Evolutionary conservation across 1,139 yeast genomes (phyloP).

Genomic region (Diutina siamensis): DNA sequence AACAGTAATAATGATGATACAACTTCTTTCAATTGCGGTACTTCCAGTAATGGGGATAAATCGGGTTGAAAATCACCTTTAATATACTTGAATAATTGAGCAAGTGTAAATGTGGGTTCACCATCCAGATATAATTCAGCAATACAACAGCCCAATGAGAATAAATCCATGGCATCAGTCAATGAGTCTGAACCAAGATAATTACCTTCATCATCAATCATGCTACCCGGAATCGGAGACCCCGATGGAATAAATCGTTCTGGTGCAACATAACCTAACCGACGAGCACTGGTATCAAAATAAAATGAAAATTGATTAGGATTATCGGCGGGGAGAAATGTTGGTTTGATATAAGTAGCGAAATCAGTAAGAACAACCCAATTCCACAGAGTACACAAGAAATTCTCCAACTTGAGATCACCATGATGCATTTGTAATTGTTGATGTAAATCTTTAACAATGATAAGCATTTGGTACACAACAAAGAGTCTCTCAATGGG

Average conservation of each 20-base stretch:
- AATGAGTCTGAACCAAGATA: constrained; percentile 15
- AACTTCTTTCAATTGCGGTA: constrained; percentile 33
- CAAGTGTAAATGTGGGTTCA: constrained; percentile 70
- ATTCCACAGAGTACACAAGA: constrained; percentile 79
- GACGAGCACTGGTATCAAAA: constrained; percentile 79
- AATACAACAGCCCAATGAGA: constrained; percentile 82
- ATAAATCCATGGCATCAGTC: constrained; percentile 71
- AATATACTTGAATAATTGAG: constrained; percentile 78
- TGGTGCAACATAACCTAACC: constrained; percentile 89
- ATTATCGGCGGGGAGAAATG: constrained; percentile 79
- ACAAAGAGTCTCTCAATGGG: constrained; percentile 76
- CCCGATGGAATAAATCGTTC: constrained; percentile 56
- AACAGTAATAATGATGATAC: constrained; percentile 51
- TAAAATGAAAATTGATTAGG: constrained; percentile 91
- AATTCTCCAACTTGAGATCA: constrained; percentile 83
- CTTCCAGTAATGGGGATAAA: constrained; percentile 41
- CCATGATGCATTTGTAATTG: constrained; percentile 60
- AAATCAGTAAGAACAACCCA: constrained; percentile 81
- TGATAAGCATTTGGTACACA: constrained; percentile 61
- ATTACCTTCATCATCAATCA: constrained; percentile 16
- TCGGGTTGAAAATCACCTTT: constrained; percentile 57
- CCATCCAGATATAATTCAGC: constrained; percentile 88
- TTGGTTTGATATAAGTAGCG: constrained; percentile 69
- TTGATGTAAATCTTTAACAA: constrained; percentile 54
- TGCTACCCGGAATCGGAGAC: constrained; percentile 11